Evolutionary conservation across 202 grass and related monocot genomes (phyloP).

Genomic region (Zizania palustris): DNA sequence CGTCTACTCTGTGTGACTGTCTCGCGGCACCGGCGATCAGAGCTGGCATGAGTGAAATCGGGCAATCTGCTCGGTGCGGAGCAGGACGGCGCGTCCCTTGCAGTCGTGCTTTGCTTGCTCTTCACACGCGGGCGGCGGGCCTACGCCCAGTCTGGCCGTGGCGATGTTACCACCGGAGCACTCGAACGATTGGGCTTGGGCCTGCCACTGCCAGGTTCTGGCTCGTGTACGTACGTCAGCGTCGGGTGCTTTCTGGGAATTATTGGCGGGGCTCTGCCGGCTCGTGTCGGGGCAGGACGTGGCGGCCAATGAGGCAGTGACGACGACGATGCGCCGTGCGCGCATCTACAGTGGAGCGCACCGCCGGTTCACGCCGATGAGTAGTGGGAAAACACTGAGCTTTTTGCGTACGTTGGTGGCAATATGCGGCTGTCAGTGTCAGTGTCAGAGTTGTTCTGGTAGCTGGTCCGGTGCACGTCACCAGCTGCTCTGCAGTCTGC

Average conservation of each 20-base stretch:
- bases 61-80: not conserved
- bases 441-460: not conserved
- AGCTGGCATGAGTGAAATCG: too few relatives aligned
- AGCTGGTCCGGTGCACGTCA: not conserved
- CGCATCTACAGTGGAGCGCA: not conserved
- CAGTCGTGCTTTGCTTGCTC: too few relatives aligned
- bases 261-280: constrained; percentile 20
- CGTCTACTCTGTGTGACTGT: not conserved
- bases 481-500: not conserved
- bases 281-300: not conserved
- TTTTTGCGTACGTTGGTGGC: not conserved
- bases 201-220: not conserved
- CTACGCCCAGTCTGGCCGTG: not conserved
- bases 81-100: not conserved
- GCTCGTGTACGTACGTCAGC: not conserved
- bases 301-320: not conserved
- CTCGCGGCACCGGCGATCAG: not conserved
- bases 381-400: not conserved
- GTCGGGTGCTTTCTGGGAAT: not conserved
- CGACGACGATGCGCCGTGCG: not conserved
- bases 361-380: not conserved
- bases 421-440: not conserved
- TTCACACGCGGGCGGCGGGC: too few relatives aligned
- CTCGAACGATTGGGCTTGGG: not conserved
- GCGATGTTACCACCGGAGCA: not conserved